Conservation (phyloP, 2,329 filamentous ascomycete genomes). For the Pyrenophora seminiperda region DNA sequence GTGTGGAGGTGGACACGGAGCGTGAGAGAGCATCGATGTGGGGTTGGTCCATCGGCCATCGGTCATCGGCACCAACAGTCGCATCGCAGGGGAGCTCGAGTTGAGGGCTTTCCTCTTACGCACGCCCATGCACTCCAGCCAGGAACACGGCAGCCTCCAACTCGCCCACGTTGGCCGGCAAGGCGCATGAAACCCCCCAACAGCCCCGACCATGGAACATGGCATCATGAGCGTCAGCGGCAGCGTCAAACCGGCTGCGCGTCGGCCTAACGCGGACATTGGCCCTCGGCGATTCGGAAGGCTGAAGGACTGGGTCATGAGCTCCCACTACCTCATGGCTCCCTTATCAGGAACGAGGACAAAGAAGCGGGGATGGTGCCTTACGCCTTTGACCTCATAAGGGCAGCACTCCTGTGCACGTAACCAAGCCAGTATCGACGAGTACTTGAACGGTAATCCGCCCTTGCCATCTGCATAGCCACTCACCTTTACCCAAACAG, state of each 20-base stretch:
- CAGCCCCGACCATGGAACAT: too few relatives aligned
- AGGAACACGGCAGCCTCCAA: constrained; percentile 34
- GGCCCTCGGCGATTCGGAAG: constrained; percentile 41
- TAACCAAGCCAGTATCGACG: constrained; percentile 26
- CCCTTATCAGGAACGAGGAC: constrained; percentile 35
- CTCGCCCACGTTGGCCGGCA: constrained; percentile 42
- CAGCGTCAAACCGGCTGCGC: constrained; percentile 34
- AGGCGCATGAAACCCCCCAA: constrained; percentile 41
- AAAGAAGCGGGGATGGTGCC: constrained; percentile 29
- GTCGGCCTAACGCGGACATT: constrained; percentile 27
- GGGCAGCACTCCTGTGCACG: constrained; percentile 22
- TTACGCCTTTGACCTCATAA: constrained; percentile 37
- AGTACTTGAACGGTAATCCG: constrained; percentile 24
- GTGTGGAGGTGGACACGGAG: constrained; percentile 16
- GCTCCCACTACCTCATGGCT: constrained; percentile 31
- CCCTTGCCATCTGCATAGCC: constrained; percentile 36
- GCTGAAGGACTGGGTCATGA: constrained; percentile 23
- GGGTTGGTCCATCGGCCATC: constrained; percentile 25
- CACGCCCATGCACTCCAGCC: constrained; percentile 12
- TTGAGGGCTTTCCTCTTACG: constrained; percentile 16
- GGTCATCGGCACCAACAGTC: constrained; percentile 15
- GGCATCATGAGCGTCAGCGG: constrained; percentile 33
- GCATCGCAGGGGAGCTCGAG: constrained; percentile 10
- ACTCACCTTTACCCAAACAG: constrained; percentile 27
- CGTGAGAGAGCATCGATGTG: constrained; percentile 18